Evolutionary conservation across 208 protist species (phyloP).

Genomic region (Phytomonas francai): DNA sequence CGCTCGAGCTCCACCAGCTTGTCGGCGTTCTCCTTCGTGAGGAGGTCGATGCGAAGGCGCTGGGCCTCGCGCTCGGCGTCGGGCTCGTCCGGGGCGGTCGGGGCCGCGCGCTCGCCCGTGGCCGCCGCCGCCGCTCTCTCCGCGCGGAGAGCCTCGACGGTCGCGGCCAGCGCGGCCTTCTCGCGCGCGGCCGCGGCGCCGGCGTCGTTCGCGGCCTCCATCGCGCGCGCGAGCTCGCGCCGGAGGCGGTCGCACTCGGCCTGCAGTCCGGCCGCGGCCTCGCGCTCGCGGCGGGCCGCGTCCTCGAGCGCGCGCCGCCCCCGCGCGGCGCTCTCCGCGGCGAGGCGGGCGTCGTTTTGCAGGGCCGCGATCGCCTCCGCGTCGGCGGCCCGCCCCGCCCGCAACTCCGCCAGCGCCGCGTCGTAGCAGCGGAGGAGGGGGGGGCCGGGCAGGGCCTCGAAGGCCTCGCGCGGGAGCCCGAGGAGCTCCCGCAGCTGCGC

Average conservation of each 20-base stretch:
- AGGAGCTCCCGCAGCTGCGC: conserved; percentile 66
- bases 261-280: conserved; percentile 24
- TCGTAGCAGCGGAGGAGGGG: conserved; percentile 85
- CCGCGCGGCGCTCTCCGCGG: conserved; percentile 27
- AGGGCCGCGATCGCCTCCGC: conserved; percentile 16
- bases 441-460: conserved; percentile 53
- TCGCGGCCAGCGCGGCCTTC: conserved; percentile 2
- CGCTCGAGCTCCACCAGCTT: conserved; percentile 68
- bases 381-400: conserved; percentile 20
- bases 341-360: conserved; percentile 29
- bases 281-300: conserved; percentile 28
- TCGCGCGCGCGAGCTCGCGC: background rate
- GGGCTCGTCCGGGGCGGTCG: conserved; percentile 14
- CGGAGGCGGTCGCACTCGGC: conserved; percentile 15
- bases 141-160: conserved; percentile 10
- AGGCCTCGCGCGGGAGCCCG: conserved; percentile 49
- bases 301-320: conserved; percentile 23
- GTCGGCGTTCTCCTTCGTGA: conserved; percentile 52
- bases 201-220: background rate
- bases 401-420: conserved; percentile 59
- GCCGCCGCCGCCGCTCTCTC: conserved; percentile 12
- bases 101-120: conserved; percentile 2
- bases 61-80: conserved; percentile 15
- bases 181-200: conserved; percentile 9
- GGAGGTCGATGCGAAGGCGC: conserved; percentile 43